These are phyloP conservation scores for Saccharomyces cerevisiae DNA, from an alignment of 805 yeast species.

Conservation along the genomic window DNA sequence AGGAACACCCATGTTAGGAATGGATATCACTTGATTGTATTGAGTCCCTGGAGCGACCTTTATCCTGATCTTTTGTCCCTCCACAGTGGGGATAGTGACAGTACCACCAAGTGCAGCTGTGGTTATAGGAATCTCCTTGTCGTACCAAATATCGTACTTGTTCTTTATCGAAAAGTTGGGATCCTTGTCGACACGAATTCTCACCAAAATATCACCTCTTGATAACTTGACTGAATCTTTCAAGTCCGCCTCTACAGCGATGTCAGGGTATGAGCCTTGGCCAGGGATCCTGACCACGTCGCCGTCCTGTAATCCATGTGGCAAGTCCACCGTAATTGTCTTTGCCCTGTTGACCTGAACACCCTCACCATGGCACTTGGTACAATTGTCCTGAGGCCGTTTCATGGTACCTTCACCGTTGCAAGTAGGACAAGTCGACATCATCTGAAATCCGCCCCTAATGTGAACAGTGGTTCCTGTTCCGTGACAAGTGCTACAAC, in stretches of 20 bases:
- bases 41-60: slow-evolving; percentile 83
- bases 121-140: slow-evolving; percentile 74
- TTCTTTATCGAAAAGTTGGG: slow-evolving; percentile 58
- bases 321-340: slow-evolving; percentile 74
- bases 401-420: slow-evolving; percentile 81
- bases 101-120: slow-evolving; percentile 96
- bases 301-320: slow-evolving; percentile 84
- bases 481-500: slow-evolving; percentile 87
- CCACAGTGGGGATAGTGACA: slow-evolving; percentile 82
- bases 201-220: slow-evolving; percentile 83
- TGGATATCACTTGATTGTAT: slow-evolving; percentile 59
- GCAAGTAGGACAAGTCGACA: slow-evolving; percentile 83
- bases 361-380: slow-evolving; percentile 83
- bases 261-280: slow-evolving; percentile 83
- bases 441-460: slow-evolving; percentile 93
- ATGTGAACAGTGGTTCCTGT: slow-evolving; percentile 83
- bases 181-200: slow-evolving; percentile 73
- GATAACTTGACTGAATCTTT: slow-evolving; percentile 45
- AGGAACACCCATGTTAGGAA: slow-evolving; percentile 88
- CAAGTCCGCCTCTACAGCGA: slow-evolving; percentile 52
- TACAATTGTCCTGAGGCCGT: slow-evolving; percentile 61
- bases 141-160: slow-evolving; percentile 51
- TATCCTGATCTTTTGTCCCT: slow-evolving; percentile 65
- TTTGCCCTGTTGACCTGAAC: slow-evolving; percentile 53
- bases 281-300: slow-evolving; percentile 75